Evolutionary conservation across 257 asterid genomes (phyloP), one percentile per base, ranked within the genome.

Genomic region (Penstemon eatonii): DNA sequence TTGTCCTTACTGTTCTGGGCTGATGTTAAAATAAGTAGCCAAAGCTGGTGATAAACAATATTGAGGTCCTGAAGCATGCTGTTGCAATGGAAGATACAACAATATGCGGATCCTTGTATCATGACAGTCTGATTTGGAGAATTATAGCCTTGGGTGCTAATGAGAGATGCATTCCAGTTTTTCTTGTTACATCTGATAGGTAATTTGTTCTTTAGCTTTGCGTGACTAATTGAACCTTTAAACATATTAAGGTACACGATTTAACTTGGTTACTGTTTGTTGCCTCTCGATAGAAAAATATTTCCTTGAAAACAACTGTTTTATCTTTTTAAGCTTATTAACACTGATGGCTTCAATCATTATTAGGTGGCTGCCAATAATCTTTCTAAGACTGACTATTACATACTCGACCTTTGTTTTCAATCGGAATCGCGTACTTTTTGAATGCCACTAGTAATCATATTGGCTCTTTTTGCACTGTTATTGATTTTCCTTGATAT

Each of bases 91-190:
- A 87, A 87, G 92, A 88, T 79, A 67, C 82, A 63, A 74, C 83
- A 36, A 81, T 93, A 65, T 78, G 87, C 73, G 96, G 91, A 62
- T 79, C 97, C 65, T 79, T 84, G 92, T 93, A 90, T 78, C 99
- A 93, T 77, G 99, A 93, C 76, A 90, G 95, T 80, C 82, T 93
- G 75, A 85, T 93, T 68, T 93, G 97, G 97, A 91, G 97, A 76
- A 79, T 82, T 59, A 74, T 93, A 60, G 91, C 96, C 56, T 74
- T 93, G 88, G 96, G 99, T 64, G 96, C 88, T 40, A 93, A 90
- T 74, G 96, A 93, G 79, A 79, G 92, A 76, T 80, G 86, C 76
- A 87, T 93, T 64, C 99, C 99, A 5, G 79, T 90, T 58, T 50
- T 93, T 72, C 77, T 93, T 73, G 84, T 90, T 18, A 88, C 99